Percentiles rank a stretch among this genome's conserved stretches.
These are phyloP conservation scores for Calonectria pteridis DNA, from an alignment of 2,329 filamentous ascomycete genomes.

Conservation along the genomic window DNA sequence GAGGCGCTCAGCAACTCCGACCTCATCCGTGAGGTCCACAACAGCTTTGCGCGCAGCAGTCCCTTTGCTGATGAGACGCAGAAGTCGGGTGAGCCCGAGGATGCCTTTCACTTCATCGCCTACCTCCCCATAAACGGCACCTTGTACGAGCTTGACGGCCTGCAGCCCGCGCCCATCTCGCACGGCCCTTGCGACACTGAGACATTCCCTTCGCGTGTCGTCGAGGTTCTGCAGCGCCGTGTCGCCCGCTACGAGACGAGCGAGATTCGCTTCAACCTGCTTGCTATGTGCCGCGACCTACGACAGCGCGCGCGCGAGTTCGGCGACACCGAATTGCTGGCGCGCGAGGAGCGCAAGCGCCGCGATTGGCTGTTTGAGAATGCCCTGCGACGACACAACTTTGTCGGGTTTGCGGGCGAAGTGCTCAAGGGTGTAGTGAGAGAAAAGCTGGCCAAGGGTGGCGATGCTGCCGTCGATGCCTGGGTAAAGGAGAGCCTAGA, in stretches of 20 bases:
- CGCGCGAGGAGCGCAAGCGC: slow-evolving; percentile 85
- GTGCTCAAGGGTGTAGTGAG: slow-evolving; percentile 88
- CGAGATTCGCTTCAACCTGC: slow-evolving; percentile 95
- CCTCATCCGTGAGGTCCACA: slow-evolving; percentile 83
- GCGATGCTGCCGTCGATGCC: slow-evolving; percentile 73
- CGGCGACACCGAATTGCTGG: slow-evolving; percentile 83
- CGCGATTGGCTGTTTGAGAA: slow-evolving; percentile 96
- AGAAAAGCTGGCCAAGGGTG: slow-evolving; percentile 76
- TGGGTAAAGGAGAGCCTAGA: slow-evolving; percentile 79
- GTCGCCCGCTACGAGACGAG: slow-evolving; percentile 86
- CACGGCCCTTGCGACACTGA: slow-evolving; percentile 81
- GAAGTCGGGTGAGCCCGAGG: slow-evolving; percentile 75
- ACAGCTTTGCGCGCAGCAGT: slow-evolving; percentile 88
- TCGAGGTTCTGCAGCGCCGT: slow-evolving; percentile 86
- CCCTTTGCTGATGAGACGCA: slow-evolving; percentile 95
- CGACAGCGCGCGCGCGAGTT: slow-evolving; percentile 82
- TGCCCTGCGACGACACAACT: slow-evolving; percentile 90
- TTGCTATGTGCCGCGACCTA: slow-evolving; percentile 91
- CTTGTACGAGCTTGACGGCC: slow-evolving; percentile 94
- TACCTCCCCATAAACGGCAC: slow-evolving; percentile 85
- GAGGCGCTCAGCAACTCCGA: slow-evolving; percentile 74
- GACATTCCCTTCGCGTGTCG: slow-evolving; percentile 83
- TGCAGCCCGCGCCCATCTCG: slow-evolving; percentile 91
- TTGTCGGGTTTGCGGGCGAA: slow-evolving; percentile 94
- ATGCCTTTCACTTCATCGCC: slow-evolving; percentile 97